Conservation (phyloP, 192 early-diverging fungal genomes). For the Umbelopsis vinacea region DNA sequence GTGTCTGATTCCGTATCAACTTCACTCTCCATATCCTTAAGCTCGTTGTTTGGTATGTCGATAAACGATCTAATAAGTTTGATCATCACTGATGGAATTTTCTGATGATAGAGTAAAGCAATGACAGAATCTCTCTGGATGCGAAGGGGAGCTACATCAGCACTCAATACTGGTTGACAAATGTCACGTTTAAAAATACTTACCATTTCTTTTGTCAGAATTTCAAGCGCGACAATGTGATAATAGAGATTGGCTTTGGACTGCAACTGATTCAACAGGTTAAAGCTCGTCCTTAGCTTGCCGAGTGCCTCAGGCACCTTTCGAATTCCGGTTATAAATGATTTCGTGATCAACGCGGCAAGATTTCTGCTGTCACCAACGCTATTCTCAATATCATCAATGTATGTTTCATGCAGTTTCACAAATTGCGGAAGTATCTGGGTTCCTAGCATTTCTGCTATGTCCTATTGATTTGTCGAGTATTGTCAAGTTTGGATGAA, state of each 20-base stretch:
- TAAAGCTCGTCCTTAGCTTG: conserved; percentile 37
- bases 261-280: conserved; percentile 40
- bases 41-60: conserved; percentile 34
- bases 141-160: background rate
- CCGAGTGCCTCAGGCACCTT: conserved; percentile 36
- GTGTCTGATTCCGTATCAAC: background rate
- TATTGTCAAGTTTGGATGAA: no score
- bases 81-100: conserved; percentile 45
- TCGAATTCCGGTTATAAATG: conserved; percentile 38
- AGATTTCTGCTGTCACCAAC: conserved; percentile 36
- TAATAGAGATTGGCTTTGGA: conserved; percentile 44
- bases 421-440: conserved; percentile 36
- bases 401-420: conserved; percentile 32
- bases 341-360: conserved; percentile 36
- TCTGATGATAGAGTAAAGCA: conserved; percentile 41
- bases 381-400: background rate
- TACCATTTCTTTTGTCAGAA: conserved; percentile 56
- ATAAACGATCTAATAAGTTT: conserved; percentile 47
- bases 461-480: conserved; percentile 33
- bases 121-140: conserved; percentile 40
- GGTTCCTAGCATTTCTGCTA: conserved; percentile 23
- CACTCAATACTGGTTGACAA: no score
- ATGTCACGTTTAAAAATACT: background rate
- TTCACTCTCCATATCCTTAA: background rate
- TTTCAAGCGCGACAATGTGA: conserved; percentile 47